phyloP scores from a whole-genome alignment of 2,329 filamentous ascomycete species.

The Aureobasidium vineae region DNA sequence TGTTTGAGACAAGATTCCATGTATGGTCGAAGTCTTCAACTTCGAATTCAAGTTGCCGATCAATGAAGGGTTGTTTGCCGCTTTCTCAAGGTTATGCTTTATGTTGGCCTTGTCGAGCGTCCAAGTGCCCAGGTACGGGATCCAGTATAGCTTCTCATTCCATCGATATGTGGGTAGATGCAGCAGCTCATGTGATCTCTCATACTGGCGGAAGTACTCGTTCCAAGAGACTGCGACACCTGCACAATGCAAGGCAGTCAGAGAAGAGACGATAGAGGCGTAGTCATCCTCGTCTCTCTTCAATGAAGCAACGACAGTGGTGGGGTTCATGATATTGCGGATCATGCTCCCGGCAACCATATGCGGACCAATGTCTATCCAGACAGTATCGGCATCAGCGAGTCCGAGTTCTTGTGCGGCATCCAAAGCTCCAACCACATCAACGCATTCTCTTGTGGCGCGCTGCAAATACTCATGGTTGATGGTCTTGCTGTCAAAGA shows the following conservation, averaged over 20 bases:
- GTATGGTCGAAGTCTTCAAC: constrained; percentile 33
- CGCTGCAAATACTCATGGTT: background rate
- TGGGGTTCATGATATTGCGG: background rate
- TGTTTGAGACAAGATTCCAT: constrained; percentile 38
- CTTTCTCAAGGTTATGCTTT: too few relatives aligned
- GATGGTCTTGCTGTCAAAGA: background rate
- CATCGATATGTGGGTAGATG: constrained; percentile 50
- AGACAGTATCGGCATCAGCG: background rate
- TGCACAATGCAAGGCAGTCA: background rate
- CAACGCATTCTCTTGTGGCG: background rate
- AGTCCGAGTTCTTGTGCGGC: background rate
- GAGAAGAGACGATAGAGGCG: background rate
- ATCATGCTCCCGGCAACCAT: background rate
- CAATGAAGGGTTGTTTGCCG: background rate
- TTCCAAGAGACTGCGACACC: background rate
- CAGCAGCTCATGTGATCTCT: constrained; percentile 46
- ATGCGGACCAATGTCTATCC: background rate
- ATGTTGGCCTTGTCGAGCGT: constrained; percentile 30
- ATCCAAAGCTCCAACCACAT: background rate
- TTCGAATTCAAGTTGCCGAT: background rate
- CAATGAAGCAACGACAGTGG: background rate
- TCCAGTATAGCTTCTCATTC: constrained; percentile 42
- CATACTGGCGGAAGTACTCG: background rate
- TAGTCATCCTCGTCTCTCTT: background rate
- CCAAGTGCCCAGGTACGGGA: constrained; percentile 40